Evolutionary conservation across 345 rosid genomes (phyloP), one percentile per base, ranked within the genome.

Genomic region (Euphorbia peplus): DNA sequence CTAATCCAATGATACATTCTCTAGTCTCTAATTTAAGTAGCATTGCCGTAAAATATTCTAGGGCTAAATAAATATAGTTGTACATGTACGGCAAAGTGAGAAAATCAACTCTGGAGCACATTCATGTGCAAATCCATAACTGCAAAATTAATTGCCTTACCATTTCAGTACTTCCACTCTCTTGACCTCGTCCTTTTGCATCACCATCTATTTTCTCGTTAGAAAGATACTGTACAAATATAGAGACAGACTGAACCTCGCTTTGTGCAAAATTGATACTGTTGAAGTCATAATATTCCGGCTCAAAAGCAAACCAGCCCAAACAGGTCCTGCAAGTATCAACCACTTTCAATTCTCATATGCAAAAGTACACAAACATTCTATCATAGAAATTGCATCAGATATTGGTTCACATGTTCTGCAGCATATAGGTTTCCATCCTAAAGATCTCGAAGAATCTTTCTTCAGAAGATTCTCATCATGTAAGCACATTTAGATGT

Each of bases 241-340:
- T 64, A 52, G 93, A 84, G 69, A 95, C 83, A 72, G 99, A 87
- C 53, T 77, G 91, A 72, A 97, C 96, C 87, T 92, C 98, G 51
- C 92, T 85, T 73, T 81, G 86, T 68, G 98, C 78, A 70, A 87
- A 90, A 78, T 82, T 88, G 67, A 77, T 73, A 70, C 83, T 76
- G 67, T 83, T 86, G 66, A 79, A 80, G 68, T 95, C 97, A 64
- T 60, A 86, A 96, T 95, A 95, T 79, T 88, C 96, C 35, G 97
- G 97, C 82, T 88, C 97, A 86, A 76, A 83, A 77, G 98, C 92
- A 92, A 95, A 92, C 98, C 99, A 95, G 72, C 97, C 93, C 84
- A 95, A 79, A 69, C 93, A 85, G 69, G 90, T 85, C 90, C 99
- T 95, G 84, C 53, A 81, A 73, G 66, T 66, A 77, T 37, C 70